phyloP scores from a whole-genome alignment of 164 flowering plant genomes.

The Aristolochia contorta region DNA sequence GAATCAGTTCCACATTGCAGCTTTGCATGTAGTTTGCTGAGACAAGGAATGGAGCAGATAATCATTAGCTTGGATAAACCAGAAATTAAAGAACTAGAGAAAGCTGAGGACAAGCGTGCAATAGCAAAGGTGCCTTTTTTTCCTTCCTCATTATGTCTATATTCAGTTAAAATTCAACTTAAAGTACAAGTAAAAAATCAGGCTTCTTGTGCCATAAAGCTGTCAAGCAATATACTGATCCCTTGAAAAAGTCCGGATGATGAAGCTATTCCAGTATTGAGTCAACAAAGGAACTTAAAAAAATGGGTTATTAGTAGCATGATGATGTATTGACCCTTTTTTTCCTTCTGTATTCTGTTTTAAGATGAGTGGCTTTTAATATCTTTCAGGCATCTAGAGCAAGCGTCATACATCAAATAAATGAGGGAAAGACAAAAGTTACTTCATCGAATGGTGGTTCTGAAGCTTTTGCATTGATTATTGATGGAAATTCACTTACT shows the following conservation, averaged over 20 bases:
- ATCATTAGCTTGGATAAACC: conserved; percentile 58
- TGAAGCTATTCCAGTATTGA: too few species aligned
- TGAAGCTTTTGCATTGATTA: conserved; percentile 75
- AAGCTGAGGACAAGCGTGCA: conserved; percentile 47
- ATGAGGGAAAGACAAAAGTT: conserved; percentile 36
- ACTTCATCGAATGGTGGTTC: conserved; percentile 32
- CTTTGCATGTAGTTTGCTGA: conserved; percentile 83
- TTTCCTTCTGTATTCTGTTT: too few species aligned
- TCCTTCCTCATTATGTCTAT: not conserved
- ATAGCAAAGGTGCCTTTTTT: conserved; percentile 41
- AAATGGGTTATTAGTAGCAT: not conserved
- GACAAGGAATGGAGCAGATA: conserved; percentile 93
- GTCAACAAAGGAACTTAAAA: too few species aligned
- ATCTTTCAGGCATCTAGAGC: conserved; percentile 57
- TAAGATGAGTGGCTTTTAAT: not conserved
- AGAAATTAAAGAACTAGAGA: conserved; percentile 56
- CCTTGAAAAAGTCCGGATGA: too few species aligned
- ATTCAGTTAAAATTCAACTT: not conserved
- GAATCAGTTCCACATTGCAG: conserved; percentile 34
- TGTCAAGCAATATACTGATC: too few species aligned
- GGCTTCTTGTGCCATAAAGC: not conserved
- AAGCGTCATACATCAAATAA: conserved; percentile 55
- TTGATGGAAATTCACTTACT: conserved; percentile 88
- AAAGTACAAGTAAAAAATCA: not conserved
- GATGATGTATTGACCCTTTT: not conserved